Evolutionary conservation across 176 grass and related monocot species (phyloP), one percentile per base, ranked within the genome.

Genomic region (Aegilops longissima): DNA sequence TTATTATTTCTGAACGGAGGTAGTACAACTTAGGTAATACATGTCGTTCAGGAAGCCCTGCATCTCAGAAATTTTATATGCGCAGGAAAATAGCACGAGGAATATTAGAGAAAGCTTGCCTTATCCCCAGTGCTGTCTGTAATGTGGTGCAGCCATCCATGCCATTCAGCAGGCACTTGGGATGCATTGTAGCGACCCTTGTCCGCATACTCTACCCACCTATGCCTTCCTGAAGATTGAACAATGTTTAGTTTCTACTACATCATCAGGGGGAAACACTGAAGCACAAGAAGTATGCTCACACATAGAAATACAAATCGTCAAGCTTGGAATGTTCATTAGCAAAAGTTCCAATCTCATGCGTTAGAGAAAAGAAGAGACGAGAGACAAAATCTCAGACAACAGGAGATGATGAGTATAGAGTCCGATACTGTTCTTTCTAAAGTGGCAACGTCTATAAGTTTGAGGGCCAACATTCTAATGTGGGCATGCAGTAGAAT

Each of bases 101-200:
- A 86, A 82, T 16, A 54, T 9, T 9, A 74, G 30, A 38, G 45
- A 40, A 44, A 73, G 90, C 86, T 89, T 90, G 85, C 97, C 88
- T 91, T 59, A 21, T 99, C 97, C 13, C 94, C 92, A 14, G 97
- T 99, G 83, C 67, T 95, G 54, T 96, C 94, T 13, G 94, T 99
- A 42, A 99, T 85, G 77, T 85, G 59, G 72, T 96, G 94, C 56
- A 96, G 87, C 94, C 97, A 96, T 78, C 97, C 97, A 86, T 99
- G 94, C 97, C 97, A 99, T 82, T 99, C 94, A 23, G 92, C 80
- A 38, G 94, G 97, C 70, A 99, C 90, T 86, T 99, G 94, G 69
- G 97, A 99, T 75, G 97, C 94, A 93, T 99, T 96, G 82, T 96
- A 99, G 4, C 92, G 88, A 12, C 61, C 88, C 70, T 96, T 99